These are phyloP conservation scores for Lanmaoa rubissima DNA, from an alignment of 768 basidiomycete species.

Conservation along the genomic window DNA sequence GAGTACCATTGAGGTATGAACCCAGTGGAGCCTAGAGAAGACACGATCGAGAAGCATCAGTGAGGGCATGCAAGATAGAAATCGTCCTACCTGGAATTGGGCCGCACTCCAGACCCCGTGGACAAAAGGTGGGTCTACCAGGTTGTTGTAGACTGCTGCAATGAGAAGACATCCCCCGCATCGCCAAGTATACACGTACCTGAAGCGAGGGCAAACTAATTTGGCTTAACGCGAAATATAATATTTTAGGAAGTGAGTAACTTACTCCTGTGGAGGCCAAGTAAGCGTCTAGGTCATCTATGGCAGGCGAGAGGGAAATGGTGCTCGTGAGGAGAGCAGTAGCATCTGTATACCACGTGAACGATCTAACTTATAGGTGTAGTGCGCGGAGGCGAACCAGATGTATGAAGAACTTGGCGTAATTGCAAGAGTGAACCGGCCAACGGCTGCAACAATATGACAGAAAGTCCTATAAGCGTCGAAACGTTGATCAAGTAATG, in stretches of 20 bases:
- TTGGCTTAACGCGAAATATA: constrained; percentile 17
- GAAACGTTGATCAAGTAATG: constrained; percentile 58
- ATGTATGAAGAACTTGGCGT: constrained; percentile 18
- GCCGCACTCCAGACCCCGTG: constrained; percentile 50
- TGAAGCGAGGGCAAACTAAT: constrained; percentile 34
- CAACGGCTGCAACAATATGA: constrained; percentile 56
- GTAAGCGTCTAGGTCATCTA: constrained; percentile 49
- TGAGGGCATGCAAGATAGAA: neutral
- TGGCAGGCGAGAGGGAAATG: constrained; percentile 46
- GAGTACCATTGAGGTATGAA: constrained; percentile 48
- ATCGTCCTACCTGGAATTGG: constrained; percentile 44
- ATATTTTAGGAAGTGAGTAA: constrained; percentile 1
- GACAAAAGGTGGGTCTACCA: constrained; percentile 62
- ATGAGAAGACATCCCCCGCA: neutral
- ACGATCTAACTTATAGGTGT: neutral
- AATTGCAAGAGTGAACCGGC: constrained; percentile 40
- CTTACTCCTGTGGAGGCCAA: constrained; percentile 58
- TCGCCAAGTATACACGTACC: constrained; percentile 10
- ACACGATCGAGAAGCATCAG: neutral
- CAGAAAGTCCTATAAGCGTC: constrained; percentile 43
- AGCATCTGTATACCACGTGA: constrained; percentile 28
- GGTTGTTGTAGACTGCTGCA: constrained; percentile 31
- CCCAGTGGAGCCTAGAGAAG: constrained; percentile 41
- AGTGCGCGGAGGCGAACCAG: constrained; percentile 8
- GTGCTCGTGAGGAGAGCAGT: constrained; percentile 40